Base-by-base conservation (phyloP, 805 yeast genomes). In the Kockiozyma suomiensis region DNA sequence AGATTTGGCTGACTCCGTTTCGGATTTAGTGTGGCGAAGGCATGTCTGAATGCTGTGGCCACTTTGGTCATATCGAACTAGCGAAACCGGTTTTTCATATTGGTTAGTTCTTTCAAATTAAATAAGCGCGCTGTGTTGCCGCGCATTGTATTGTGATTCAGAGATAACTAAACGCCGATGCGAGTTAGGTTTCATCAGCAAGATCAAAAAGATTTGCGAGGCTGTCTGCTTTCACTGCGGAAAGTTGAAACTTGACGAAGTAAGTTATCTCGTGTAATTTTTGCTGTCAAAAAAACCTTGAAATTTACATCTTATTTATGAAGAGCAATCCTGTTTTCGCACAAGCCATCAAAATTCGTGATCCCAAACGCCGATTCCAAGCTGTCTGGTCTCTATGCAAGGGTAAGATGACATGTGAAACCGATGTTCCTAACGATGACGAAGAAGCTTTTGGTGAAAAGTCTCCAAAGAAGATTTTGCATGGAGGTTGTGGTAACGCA, bases 161-260 rank as follows among this genome's bases (percentile, higher is more conserved):
- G 33, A 7, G 6, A 30, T 30, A 30, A 30, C 32, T 37, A 26
- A 41, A 32, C 35, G 17, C 19, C 12, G 26, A n/a, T 15, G 23
- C 23, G 15, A 17, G 19, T 21, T 46, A 69, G 75, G 74, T 49
- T 94, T 90, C 75, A 85, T 94, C 70, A 83, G 96, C 50, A 93
- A 90, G 73, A 93, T 94, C 71, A 94, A 94, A 74, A 94, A 94
- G 74, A 89, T 90, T 40, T 88, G 97, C 74, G 99, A 94, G 75
- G 88, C 94, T 77, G 93, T 93, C 32, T 94, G 99, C 79, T 92
- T 94, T 91, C 97, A 94, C 78, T 94, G 99, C 80, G 99, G 99
- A 73, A 94, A 93, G 74, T 73, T 94, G 62, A 79, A 92, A 66
- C 78, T 92, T 41, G 98, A 94, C 75, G 98, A 91, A 75, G 74